These are phyloP conservation scores for Tetrastigma voinierianum DNA, from an alignment of 164 flowering plant species.

Conservation along the genomic window DNA sequence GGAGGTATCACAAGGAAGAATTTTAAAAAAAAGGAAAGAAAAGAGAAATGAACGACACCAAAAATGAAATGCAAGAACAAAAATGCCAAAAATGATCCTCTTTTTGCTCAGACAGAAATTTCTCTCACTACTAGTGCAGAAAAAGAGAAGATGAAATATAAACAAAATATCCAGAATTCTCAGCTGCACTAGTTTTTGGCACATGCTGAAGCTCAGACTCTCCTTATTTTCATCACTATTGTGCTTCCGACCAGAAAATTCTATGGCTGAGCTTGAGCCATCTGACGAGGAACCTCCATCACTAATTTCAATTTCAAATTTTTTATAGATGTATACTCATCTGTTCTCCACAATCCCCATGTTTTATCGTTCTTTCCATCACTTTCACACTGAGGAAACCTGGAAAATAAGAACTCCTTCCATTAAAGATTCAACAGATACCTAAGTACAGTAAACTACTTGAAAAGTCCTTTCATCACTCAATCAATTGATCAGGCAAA, in stretches of 20 bases:
- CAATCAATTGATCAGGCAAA: constrained; percentile 56
- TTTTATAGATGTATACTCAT: constrained; percentile 19
- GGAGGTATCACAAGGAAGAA: too few relatives aligned
- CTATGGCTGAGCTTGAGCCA: constrained; percentile 1
- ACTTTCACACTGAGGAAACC: constrained; percentile 25
- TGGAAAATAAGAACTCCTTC: constrained; percentile 24
- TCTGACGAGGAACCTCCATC: constrained; percentile 18
- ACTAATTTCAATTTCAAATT: constrained; percentile 31
- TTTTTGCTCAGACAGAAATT: neutral
- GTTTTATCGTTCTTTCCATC: constrained; percentile 21
- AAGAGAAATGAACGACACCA: too few relatives aligned
- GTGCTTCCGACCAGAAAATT: constrained; percentile 13
- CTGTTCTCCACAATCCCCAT: constrained; percentile 20
- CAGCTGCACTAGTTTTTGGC: constrained; percentile 53
- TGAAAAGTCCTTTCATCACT: constrained; percentile 68
- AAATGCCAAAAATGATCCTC: too few relatives aligned
- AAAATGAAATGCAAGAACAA: too few relatives aligned
- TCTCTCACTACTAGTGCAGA: neutral
- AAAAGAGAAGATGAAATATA: neutral
- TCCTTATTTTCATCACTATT: constrained; percentile 20
- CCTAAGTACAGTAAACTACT: constrained; percentile 55
- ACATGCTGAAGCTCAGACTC: constrained; percentile 38
- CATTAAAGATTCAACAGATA: constrained; percentile 24
- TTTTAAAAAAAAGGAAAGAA: too few relatives aligned
- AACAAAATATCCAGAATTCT: constrained; percentile 1